These are phyloP conservation scores for Trichoderma pleuroti DNA, from an alignment of 2,329 filamentous ascomycete species.

Conservation along the genomic window DNA sequence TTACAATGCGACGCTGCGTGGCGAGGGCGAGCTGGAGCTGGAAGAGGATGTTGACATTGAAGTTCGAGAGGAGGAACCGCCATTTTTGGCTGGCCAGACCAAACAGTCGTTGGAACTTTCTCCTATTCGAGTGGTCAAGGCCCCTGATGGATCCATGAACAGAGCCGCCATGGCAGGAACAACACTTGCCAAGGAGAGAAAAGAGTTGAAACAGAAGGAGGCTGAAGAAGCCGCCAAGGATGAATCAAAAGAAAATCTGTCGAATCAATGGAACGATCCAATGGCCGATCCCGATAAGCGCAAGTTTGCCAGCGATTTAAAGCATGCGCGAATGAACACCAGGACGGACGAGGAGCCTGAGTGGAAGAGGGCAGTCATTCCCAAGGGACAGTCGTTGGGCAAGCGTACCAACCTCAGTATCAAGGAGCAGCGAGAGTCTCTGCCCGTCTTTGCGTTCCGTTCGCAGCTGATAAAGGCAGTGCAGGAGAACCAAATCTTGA, in stretches of 20 bases:
- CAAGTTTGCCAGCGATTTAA: conserved; percentile 84
- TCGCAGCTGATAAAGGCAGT: conserved; percentile 85
- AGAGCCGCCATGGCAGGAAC: conserved; percentile 93
- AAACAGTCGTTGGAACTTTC: conserved; percentile 94
- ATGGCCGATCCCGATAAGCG: conserved; percentile 84
- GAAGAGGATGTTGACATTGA: conserved; percentile 98
- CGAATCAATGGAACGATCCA: conserved; percentile 92
- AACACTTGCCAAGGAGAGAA: conserved; percentile 79
- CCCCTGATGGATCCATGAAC: conserved; percentile 96
- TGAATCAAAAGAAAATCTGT: conserved; percentile 75
- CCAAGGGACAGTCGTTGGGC: conserved; percentile 75
- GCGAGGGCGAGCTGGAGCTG: conserved; percentile 82
- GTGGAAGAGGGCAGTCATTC: conserved; percentile 83
- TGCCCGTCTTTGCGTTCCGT: conserved; percentile 88
- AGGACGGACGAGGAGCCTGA: conserved; percentile 74
- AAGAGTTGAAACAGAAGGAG: conserved; percentile 86
- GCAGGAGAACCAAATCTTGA: conserved; percentile 80
- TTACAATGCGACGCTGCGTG: conserved; percentile 81
- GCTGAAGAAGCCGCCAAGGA: conserved; percentile 71
- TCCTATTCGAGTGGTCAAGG: conserved; percentile 94
- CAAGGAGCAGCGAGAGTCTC: conserved; percentile 84
- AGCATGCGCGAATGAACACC: conserved; percentile 60
- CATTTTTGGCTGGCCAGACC: conserved; percentile 92
- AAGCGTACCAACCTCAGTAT: conserved; percentile 89
- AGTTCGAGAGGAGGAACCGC: conserved; percentile 91